Evolutionary conservation across 345 rosid genomes (phyloP), one percentile per base, ranked within the genome.

Genomic region (Heritiera littoralis): DNA sequence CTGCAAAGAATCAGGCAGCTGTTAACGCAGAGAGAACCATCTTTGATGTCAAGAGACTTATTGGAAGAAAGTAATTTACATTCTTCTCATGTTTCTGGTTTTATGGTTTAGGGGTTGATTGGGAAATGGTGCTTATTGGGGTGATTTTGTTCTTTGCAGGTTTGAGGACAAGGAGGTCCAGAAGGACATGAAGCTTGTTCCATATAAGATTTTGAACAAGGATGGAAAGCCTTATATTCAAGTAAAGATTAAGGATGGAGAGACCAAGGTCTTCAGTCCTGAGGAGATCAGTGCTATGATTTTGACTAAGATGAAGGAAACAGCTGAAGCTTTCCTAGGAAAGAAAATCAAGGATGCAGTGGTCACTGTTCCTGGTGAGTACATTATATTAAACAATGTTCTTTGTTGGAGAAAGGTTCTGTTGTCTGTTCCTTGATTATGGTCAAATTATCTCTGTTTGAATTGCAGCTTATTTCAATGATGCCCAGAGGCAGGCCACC

Each of bases 281-380:
- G 99, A 95, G 85, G 99, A 95, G 84, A 74, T 95, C 74, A 95
- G 99, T 75, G 99, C 99, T 54, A 95, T 93, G 98, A 32, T 95
- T 70, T 66, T 95, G 80, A 90, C 72, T 15, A 95, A 95, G 91
- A 95, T 93, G 98, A 95, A 95, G 91, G 98, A 95, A 87, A 95
- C 98, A 9, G 98, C 98, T 0, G 97, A 95, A 78, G 97, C 98
- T 13, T 95, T 88, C 91, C 95, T 93, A 66, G 98, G 98, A 20
- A 95, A 95, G 91, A 93, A 95, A 82, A 95, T 95, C 81, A 95
- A 90, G 91, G 98, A 95, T 80, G 98, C 98, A 17, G 98, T 95
- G 54, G 98, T 95, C 77, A 95, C 99, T 58, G 98, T 95, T 87
- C 99, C 99, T 61, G 98, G 98, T 94, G 18, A 84, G 89, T 86